Conservation (phyloP, 176 grass and related monocot genomes). For the Oryza glumipatula region DNA sequence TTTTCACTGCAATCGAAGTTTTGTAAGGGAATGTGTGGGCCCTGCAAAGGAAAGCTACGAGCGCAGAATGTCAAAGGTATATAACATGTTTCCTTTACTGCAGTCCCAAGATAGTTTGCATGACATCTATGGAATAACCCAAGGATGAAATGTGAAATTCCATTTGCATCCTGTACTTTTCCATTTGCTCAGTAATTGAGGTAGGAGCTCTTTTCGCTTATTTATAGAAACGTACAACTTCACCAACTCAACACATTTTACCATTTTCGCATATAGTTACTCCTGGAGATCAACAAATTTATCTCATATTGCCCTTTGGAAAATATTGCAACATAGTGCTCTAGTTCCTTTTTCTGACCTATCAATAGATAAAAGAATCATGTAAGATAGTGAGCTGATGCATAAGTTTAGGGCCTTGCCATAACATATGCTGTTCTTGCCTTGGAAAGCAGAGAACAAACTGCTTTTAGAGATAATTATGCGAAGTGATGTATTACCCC, state of each 20-base stretch:
- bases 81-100: constrained; percentile 1
- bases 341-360: not conserved
- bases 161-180: not conserved
- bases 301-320: not conserved
- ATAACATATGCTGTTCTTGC: not conserved
- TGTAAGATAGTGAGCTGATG: not conserved
- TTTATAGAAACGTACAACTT: not conserved
- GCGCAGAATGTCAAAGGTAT: constrained; percentile 85
- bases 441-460: not conserved
- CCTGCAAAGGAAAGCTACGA: constrained; percentile 81
- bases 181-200: not conserved
- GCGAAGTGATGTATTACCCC: not conserved
- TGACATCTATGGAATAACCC: not conserved
- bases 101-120: constrained; percentile 28
- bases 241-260: not conserved
- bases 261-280: constrained; percentile 8
- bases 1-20: constrained; percentile 85
- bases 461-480: not conserved
- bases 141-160: not conserved
- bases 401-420: not conserved
- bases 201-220: not conserved
- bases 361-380: constrained; percentile 14
- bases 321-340: not conserved
- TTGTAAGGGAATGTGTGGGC: constrained; percentile 77
- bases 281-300: not conserved